A percentile compares a stretch with the other conserved stretches of the same genome.
phyloP scores from a whole-genome alignment of 2,329 filamentous ascomycete genomes.

The Penicillium sp. region DNA sequence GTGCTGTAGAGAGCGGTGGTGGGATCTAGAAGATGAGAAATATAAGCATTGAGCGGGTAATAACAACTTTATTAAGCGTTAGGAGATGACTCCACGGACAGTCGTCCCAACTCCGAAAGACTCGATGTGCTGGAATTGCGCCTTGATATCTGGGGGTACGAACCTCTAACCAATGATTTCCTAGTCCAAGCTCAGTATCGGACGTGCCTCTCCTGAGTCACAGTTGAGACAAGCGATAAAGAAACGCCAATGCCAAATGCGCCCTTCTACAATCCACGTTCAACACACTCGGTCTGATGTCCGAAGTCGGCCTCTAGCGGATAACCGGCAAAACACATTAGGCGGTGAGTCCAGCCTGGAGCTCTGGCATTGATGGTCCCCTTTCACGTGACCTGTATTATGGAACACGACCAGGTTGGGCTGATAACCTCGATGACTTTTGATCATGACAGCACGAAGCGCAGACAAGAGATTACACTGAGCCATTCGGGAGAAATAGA shows the following conservation, averaged over 20 bases:
- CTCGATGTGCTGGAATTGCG: slow-evolving; percentile 2
- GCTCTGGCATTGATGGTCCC: neutral
- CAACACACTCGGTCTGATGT: slow-evolving; percentile 16
- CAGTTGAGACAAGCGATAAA: slow-evolving; percentile 2
- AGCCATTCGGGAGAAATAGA: neutral
- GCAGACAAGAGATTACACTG: neutral
- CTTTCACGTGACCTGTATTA: slow-evolving; percentile 4
- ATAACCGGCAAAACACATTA: slow-evolving; percentile 10
- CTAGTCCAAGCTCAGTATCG: neutral
- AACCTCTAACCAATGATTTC: slow-evolving; percentile 6
- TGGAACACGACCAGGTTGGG: neutral
- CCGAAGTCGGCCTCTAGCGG: slow-evolving; percentile 21
- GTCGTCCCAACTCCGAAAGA: slow-evolving; percentile 33
- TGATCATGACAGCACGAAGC: neutral
- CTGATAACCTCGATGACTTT: neutral
- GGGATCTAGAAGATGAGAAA: neutral
- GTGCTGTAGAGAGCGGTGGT: neutral
- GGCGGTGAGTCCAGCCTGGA: slow-evolving; percentile 18
- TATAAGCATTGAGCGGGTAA: slow-evolving; percentile 8
- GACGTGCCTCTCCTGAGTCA: slow-evolving; percentile 5
- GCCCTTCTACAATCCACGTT: slow-evolving; percentile 11
- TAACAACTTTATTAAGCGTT: slow-evolving; percentile 20
- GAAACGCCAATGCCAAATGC: slow-evolving; percentile 1
- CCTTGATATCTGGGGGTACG: slow-evolving; percentile 1
- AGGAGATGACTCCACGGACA: slow-evolving; percentile 34